A percentile compares a stretch with the other conserved stretches of the same genome.
phyloP scores from a whole-genome alignment of 805 yeast species.

The Cyberlindnera euphorbiiphila region DNA sequence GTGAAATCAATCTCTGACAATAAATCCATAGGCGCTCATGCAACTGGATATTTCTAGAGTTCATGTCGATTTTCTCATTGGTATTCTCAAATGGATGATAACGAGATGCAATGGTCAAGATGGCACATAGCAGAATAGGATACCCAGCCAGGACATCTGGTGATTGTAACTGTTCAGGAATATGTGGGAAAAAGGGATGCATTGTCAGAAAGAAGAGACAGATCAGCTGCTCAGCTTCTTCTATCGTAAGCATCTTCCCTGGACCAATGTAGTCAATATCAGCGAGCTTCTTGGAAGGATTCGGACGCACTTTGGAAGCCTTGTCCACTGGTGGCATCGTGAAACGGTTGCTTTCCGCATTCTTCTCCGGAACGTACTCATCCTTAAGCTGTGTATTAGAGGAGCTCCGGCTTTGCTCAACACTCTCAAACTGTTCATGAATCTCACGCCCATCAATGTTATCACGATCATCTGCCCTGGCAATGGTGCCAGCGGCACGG shows the following conservation, averaged over 20 bases:
- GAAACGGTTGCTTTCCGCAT: constrained; percentile 24
- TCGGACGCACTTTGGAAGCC: constrained; percentile 31
- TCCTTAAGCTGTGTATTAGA: constrained; percentile 5
- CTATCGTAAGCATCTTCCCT: constrained; percentile 53
- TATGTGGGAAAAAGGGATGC: constrained; percentile 88
- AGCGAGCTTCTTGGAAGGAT: constrained; percentile 38
- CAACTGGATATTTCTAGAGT: constrained; percentile 48
- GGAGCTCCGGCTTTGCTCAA: constrained; percentile 6
- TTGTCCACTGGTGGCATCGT: constrained; percentile 32
- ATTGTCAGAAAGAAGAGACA: constrained; percentile 65
- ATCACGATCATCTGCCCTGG: constrained; percentile 64
- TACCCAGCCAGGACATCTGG: constrained; percentile 66
- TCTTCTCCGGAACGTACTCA: constrained; percentile 26
- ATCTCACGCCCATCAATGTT: constrained; percentile 48
- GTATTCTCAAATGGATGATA: constrained; percentile 57
- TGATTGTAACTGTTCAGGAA: constrained; percentile 69
- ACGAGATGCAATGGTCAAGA: constrained; percentile 75
- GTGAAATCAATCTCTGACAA: constrained; percentile 76
- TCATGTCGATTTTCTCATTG: constrained; percentile 27
- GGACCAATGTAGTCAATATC: constrained; percentile 64
- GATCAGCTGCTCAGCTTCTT: constrained; percentile 55
- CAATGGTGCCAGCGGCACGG: constrained; percentile 74
- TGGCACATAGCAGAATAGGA: constrained; percentile 77
- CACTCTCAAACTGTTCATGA: constrained; percentile 44
- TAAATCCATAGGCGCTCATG: constrained; percentile 83